Percentiles rank a stretch among this genome's conserved stretches.
These are phyloP conservation scores for Boletales sp. DNA, from an alignment of 768 basidiomycete species.

Conservation along the genomic window DNA sequence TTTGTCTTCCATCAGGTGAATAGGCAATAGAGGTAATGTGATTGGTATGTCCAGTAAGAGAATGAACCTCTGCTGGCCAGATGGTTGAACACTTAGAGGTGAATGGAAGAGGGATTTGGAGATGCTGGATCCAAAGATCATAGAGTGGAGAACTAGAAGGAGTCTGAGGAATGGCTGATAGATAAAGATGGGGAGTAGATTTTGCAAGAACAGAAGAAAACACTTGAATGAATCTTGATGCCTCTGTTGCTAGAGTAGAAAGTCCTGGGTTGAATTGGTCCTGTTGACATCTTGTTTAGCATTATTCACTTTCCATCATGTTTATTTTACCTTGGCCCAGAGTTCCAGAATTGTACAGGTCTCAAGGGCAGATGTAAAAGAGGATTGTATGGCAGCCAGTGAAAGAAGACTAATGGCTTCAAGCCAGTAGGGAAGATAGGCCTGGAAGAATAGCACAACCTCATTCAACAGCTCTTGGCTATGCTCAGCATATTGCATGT, in stretches of 20 bases:
- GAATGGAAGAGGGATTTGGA: neutral
- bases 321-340: neutral
- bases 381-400: neutral
- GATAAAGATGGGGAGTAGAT: neutral
- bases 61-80: conserved; percentile 2
- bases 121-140: neutral
- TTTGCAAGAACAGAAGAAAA: neutral
- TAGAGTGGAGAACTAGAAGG: neutral
- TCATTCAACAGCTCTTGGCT: neutral
- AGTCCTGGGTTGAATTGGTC: neutral
- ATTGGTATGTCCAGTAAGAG: neutral
- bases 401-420: neutral
- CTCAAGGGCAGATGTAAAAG: neutral
- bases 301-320: too few relatives aligned
- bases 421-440: neutral
- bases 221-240: neutral
- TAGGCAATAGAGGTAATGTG: neutral
- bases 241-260: neutral
- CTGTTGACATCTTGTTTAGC: too few relatives aligned
- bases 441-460: neutral
- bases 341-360: neutral
- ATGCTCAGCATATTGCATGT: neutral
- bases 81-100: neutral
- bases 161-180: too few relatives aligned
- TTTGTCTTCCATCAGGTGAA: neutral